These are phyloP conservation scores for Scortechinia acanthostroma DNA, from an alignment of 2,329 filamentous ascomycete genomes.

Conservation along the genomic window DNA sequence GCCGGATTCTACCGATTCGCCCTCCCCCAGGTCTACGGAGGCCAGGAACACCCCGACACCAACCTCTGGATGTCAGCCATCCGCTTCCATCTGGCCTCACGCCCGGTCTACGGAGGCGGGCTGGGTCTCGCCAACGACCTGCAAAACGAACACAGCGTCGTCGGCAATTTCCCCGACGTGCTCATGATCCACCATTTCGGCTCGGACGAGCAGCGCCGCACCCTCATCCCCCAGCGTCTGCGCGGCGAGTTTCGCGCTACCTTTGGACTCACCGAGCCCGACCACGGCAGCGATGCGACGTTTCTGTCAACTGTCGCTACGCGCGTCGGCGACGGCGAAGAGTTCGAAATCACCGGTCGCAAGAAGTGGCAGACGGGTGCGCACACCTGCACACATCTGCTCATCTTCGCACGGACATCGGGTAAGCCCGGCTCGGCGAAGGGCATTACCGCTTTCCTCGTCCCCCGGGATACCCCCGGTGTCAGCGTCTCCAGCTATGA, in stretches of 20 bases:
- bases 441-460: constrained; percentile 55
- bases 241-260: constrained; percentile 44
- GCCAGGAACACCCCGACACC: constrained; percentile 27
- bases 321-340: constrained; percentile 32
- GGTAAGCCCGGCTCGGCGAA: constrained; percentile 39
- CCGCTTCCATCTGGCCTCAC: constrained; percentile 47
- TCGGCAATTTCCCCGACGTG: constrained; percentile 56
- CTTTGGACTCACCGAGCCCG: constrained; percentile 55
- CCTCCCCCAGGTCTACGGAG: constrained; percentile 33
- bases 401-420: constrained; percentile 46
- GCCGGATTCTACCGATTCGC: constrained; percentile 55
- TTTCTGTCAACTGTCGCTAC: constrained; percentile 47
- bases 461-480: constrained; percentile 41
- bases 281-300: constrained; percentile 55
- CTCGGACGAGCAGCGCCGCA: constrained; percentile 39
- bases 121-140: constrained; percentile 56
- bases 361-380: constrained; percentile 64
- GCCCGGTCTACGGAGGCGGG: constrained; percentile 33
- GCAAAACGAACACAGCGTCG: constrained; percentile 55
- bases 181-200: constrained; percentile 57
- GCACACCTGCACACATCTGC: constrained; percentile 52
- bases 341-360: constrained; percentile 45
- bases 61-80: constrained; percentile 61
- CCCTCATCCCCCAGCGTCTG: constrained; percentile 42
- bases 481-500: constrained; percentile 48